A percentile compares a stretch with the other conserved stretches of the same genome.
These are phyloP conservation scores for Cladochytrium replicatum DNA, from an alignment of 192 early-diverging fungal genomes.

Conservation along the genomic window DNA sequence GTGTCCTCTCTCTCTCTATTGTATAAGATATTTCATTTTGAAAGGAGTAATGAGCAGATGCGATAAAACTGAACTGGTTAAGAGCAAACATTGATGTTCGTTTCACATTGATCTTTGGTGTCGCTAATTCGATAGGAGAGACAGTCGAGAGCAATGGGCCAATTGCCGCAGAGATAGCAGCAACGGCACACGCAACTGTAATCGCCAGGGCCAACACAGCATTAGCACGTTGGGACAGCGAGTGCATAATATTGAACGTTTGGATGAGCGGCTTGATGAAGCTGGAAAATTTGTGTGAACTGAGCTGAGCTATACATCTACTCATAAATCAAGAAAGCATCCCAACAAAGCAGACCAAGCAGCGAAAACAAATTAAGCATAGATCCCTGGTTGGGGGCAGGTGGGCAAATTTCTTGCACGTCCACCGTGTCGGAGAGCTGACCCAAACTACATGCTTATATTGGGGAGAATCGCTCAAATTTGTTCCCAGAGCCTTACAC, in stretches of 20 bases:
- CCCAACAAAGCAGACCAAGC: no score
- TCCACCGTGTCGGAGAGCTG: no score
- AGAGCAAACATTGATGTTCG: neutral
- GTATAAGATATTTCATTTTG: neutral
- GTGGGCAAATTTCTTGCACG: no score
- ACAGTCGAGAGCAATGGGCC: constrained; percentile 15
- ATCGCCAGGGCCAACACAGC: constrained; percentile 49
- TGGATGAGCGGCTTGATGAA: neutral
- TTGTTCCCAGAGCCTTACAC: no score
- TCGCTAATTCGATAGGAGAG: neutral
- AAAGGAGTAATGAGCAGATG: constrained; percentile 41
- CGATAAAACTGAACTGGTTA: no score
- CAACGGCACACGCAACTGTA: constrained; percentile 46
- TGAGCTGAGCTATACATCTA: no score
- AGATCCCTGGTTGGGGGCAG: no score
- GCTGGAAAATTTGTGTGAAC: no score
- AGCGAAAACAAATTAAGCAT: no score
- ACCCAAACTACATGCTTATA: no score
- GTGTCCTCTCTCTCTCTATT: constrained; percentile 17
- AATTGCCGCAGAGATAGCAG: constrained; percentile 45
- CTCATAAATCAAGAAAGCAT: no score
- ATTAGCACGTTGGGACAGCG: constrained; percentile 38
- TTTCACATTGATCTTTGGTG: neutral
- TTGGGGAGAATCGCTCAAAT: no score
- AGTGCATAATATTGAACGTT: constrained; percentile 30